phyloP scores from a whole-genome alignment of 2,329 filamentous ascomycete genomes.

The Sporothrix humicola region DNA sequence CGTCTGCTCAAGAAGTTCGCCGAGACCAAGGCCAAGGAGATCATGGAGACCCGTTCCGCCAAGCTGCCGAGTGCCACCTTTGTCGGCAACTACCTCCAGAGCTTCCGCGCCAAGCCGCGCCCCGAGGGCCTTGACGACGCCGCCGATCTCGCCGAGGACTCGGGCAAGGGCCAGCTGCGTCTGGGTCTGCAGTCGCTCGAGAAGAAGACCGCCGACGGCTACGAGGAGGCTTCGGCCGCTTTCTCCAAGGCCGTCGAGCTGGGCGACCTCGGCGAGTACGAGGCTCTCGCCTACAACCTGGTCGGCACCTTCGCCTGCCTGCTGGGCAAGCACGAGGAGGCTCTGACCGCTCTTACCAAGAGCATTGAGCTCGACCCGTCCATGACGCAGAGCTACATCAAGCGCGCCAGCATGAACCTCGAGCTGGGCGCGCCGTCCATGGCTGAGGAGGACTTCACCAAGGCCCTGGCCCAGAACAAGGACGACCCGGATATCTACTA shows the following conservation, averaged over 20 bases:
- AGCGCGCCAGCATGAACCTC: slow-evolving; percentile 96
- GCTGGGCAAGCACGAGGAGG: slow-evolving; percentile 82
- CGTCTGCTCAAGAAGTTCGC: slow-evolving; percentile 95
- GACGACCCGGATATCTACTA: slow-evolving; percentile 98
- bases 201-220: slow-evolving; percentile 87
- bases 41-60: slow-evolving; percentile 82
- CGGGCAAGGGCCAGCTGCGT: slow-evolving; percentile 84
- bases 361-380: slow-evolving; percentile 87
- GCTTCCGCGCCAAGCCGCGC: slow-evolving; percentile 83
- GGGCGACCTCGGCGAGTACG: slow-evolving; percentile 77
- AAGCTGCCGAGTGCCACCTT: slow-evolving; percentile 95
- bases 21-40: slow-evolving; percentile 89
- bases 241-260: slow-evolving; percentile 89
- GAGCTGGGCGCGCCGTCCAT: slow-evolving; percentile 89
- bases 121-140: slow-evolving; percentile 83
- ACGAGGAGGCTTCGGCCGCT: slow-evolving; percentile 82
- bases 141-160: slow-evolving; percentile 76
- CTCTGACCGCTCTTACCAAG: slow-evolving; percentile 85
- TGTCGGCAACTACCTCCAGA: slow-evolving; percentile 98
- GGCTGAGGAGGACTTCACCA: slow-evolving; percentile 85
- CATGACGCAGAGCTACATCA: slow-evolving; percentile 97
- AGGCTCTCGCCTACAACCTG: slow-evolving; percentile 94
- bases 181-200: slow-evolving; percentile 80
- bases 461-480: slow-evolving; percentile 81
- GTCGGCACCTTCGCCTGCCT: slow-evolving; percentile 95